Conservation (phyloP, 73 alveolate genomes). For the Blepharisma stoltei region DNA sequence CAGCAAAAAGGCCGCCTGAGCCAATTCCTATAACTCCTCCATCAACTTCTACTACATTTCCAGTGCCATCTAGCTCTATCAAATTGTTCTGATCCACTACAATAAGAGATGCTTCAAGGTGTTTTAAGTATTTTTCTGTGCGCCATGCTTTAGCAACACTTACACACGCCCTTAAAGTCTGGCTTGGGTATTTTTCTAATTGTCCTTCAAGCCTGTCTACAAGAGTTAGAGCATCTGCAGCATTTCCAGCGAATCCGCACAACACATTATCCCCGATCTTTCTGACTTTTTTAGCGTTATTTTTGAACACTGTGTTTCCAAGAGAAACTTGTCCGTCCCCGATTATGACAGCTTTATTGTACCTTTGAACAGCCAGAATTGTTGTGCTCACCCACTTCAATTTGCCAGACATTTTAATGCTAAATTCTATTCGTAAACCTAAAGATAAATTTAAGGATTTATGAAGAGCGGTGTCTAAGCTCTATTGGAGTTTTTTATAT, state of each 20-base stretch:
- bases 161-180: conserved; percentile 68
- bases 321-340: conserved; percentile 67
- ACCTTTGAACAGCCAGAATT: conserved; percentile 56
- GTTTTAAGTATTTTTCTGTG: conserved; percentile 48
- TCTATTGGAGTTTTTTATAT: no score
- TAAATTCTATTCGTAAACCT: no score
- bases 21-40: conserved; percentile 64
- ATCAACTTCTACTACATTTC: conserved; percentile 57
- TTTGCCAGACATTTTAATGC: background rate
- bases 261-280: conserved; percentile 42
- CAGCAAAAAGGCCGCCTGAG: conserved; percentile 52
- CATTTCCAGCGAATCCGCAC: conserved; percentile 74
- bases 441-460: no score
- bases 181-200: conserved; percentile 60
- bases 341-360: conserved; percentile 46
- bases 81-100: conserved; percentile 56
- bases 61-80: conserved; percentile 61
- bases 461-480: no score
- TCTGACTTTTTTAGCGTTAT: conserved; percentile 57
- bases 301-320: conserved; percentile 61
- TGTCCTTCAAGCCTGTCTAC: conserved; percentile 61
- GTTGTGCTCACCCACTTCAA: conserved; percentile 49
- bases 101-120: conserved; percentile 48
- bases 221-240: conserved; percentile 65
- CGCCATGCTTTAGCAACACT: conserved; percentile 69